Evolutionary conservation across 1,284 basidiomycete species (phyloP).

Genomic region (Cutaneotrichosporon sp.): DNA sequence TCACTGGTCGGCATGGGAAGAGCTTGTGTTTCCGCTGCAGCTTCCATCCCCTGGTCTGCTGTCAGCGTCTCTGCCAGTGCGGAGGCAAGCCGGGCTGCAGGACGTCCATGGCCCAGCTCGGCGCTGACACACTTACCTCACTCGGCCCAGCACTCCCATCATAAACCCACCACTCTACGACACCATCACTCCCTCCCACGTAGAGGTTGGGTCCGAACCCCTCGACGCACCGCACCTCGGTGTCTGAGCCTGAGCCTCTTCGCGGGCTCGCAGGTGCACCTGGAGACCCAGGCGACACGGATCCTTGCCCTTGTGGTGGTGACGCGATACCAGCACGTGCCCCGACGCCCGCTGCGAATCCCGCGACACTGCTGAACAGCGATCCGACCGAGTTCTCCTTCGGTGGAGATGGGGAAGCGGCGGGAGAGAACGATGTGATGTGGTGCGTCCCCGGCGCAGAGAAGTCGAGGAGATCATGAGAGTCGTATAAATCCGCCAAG

Average conservation of each 20-base stretch:
- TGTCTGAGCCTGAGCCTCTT: slow-evolving; percentile 1
- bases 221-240: slow-evolving; percentile 45
- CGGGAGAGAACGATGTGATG: background rate
- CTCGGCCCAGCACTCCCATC: slow-evolving; percentile 34
- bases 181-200: slow-evolving; percentile 51
- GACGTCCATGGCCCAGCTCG: background rate
- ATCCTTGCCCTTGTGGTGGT: background rate
- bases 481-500: slow-evolving; percentile 41
- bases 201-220: slow-evolving; percentile 53
- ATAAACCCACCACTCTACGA: slow-evolving; percentile 52
- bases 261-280: background rate
- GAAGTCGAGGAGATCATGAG: slow-evolving; percentile 48
- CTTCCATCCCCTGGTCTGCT: slow-evolving; percentile 41
- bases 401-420: background rate
- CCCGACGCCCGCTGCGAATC: slow-evolving; percentile 42
- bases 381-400: slow-evolving; percentile 22
- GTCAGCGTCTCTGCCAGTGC: slow-evolving; percentile 2
- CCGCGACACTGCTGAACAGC: slow-evolving; percentile 41
- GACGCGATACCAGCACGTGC: slow-evolving; percentile 25
- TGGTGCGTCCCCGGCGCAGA: slow-evolving; percentile 21
- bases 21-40: slow-evolving; percentile 47
- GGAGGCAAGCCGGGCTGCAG: background rate
- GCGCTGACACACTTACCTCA: slow-evolving; percentile 27
- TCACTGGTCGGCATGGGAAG: slow-evolving; percentile 58
- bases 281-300: background rate